Conservation (phyloP, 768 basidiomycete genomes). For the Mrakia blollopis region DNA sequence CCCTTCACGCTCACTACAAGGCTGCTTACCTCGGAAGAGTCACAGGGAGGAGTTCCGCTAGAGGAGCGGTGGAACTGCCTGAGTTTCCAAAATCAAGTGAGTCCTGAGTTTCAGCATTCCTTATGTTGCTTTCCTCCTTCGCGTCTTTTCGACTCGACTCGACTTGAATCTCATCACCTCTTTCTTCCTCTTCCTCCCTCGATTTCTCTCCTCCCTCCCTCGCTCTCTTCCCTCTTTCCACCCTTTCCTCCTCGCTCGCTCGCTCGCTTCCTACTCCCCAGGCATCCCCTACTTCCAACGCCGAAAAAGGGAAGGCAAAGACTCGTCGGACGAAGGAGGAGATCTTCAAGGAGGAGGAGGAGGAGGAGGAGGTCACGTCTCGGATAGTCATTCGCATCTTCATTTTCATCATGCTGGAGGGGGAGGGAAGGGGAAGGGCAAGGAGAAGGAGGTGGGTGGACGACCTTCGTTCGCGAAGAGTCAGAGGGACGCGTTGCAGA, state of each 20-base stretch:
- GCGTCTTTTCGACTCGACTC: too few species aligned
- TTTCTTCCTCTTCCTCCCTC: too few species aligned
- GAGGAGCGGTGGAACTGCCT: slow-evolving; percentile 67
- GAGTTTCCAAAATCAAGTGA: slow-evolving; percentile 75
- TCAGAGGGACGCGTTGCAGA: slow-evolving; percentile 77
- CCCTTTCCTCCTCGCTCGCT: too few species aligned
- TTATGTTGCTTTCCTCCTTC: too few species aligned
- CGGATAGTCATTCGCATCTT: neutral
- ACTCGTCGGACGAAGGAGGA: neutral
- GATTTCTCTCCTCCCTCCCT: neutral
- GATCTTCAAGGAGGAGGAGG: slow-evolving; percentile 25
- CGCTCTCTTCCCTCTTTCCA: neutral
- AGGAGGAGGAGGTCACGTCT: slow-evolving; percentile 48
- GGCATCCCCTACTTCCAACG: slow-evolving; percentile 81
- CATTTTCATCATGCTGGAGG: neutral
- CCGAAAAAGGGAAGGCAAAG: slow-evolving; percentile 21
- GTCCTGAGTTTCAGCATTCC: too few species aligned
- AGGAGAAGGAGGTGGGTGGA: slow-evolving; percentile 50
- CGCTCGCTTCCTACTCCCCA: slow-evolving; percentile 39
- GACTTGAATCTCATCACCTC: too few species aligned
- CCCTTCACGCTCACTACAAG: slow-evolving; percentile 81
- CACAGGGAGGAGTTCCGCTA: slow-evolving; percentile 36
- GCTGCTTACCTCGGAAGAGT: slow-evolving; percentile 59
- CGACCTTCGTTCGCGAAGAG: slow-evolving; percentile 69
- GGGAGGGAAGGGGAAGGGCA: slow-evolving; percentile 51